phyloP scores from a whole-genome alignment of 371 early-diverging fungal genomes.

The Blakeslea trispora region DNA sequence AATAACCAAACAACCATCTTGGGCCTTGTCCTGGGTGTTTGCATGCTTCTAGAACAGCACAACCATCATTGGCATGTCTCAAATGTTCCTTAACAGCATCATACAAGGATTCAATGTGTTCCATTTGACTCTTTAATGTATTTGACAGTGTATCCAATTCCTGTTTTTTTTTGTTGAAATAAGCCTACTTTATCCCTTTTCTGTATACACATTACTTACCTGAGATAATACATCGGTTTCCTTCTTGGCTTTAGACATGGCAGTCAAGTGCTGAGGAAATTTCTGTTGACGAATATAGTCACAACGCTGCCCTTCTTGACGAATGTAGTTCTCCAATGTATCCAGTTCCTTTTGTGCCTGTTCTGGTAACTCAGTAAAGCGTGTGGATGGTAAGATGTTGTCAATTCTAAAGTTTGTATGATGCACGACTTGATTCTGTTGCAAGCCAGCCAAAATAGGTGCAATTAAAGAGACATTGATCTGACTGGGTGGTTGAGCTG shows the following conservation, averaged over 20 bases:
- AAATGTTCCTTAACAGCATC: slow-evolving; percentile 35
- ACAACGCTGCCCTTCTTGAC: slow-evolving; percentile 38
- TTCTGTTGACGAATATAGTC: slow-evolving; percentile 41
- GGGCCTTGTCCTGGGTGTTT: slow-evolving; percentile 36
- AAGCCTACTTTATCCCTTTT: neutral
- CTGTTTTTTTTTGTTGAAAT: slow-evolving; percentile 23
- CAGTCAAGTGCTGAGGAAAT: slow-evolving; percentile 32
- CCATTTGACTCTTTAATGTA: slow-evolving; percentile 30
- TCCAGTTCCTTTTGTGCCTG: slow-evolving; percentile 47
- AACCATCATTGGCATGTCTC: slow-evolving; percentile 42
- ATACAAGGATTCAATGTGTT: slow-evolving; percentile 31
- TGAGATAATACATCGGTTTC: slow-evolving; percentile 34
- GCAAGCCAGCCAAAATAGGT: slow-evolving; percentile 26
- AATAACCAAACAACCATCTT: slow-evolving; percentile 47
- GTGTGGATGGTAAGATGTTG: slow-evolving; percentile 38
- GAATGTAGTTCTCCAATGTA: slow-evolving; percentile 41
- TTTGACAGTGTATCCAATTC: slow-evolving; percentile 41
- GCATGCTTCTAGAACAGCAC: slow-evolving; percentile 40
- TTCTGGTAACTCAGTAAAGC: slow-evolving; percentile 47
- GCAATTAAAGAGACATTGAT: slow-evolving; percentile 36
- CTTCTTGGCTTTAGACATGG: slow-evolving; percentile 27
- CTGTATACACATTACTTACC: too few relatives aligned
- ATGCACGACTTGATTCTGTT: slow-evolving; percentile 37
- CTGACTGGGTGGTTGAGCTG: slow-evolving; percentile 34
- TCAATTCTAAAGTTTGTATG: slow-evolving; percentile 49